A percentile compares a stretch with the other conserved stretches of the same genome.
Evolutionary conservation across 2,329 filamentous ascomycete species (phyloP).

Genomic region (Aspergillus ochraceus): DNA sequence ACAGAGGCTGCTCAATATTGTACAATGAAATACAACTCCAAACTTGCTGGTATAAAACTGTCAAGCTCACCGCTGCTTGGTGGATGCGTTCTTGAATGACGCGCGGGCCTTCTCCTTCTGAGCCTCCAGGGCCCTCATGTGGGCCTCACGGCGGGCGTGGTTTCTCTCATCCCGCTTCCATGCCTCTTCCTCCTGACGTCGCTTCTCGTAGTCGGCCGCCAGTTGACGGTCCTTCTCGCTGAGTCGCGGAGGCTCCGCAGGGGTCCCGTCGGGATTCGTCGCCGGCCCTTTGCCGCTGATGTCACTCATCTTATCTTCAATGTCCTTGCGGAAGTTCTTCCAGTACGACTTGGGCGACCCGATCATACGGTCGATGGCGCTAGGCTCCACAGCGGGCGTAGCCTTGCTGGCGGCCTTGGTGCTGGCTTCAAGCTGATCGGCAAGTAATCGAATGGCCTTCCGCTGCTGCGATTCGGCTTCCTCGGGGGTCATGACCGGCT

Average conservation of each 20-base stretch:
- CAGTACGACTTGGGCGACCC: slow-evolving; percentile 30
- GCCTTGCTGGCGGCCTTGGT: not conserved
- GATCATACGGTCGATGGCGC: slow-evolving; percentile 38
- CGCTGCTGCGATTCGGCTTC: slow-evolving; percentile 5
- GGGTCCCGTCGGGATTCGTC: slow-evolving; percentile 22
- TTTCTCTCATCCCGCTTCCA: slow-evolving; percentile 38
- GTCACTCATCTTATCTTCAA: slow-evolving; percentile 20
- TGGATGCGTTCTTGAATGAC: slow-evolving; percentile 10
- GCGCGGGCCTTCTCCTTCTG: slow-evolving; percentile 25
- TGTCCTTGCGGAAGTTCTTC: slow-evolving; percentile 24
- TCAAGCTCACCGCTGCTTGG: slow-evolving; percentile 13
- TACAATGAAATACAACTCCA: slow-evolving; percentile 14
- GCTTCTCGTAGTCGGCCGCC: slow-evolving; percentile 31
- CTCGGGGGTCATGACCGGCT: not conserved
- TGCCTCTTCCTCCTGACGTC: slow-evolving; percentile 30
- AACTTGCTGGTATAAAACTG: slow-evolving; percentile 6
- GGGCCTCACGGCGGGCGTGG: slow-evolving; percentile 31
- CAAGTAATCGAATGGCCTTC: slow-evolving; percentile 19
- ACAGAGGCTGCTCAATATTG: slow-evolving; percentile 11
- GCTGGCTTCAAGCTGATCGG: slow-evolving; percentile 14
- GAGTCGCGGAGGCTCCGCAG: slow-evolving; percentile 21
- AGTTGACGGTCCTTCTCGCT: slow-evolving; percentile 35
- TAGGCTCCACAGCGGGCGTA: slow-evolving; percentile 11
- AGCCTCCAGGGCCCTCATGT: slow-evolving; percentile 24
- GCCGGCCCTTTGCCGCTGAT: slow-evolving; percentile 22